Conservation (phyloP, 208 protist genomes). For the Crithidia acanthocephali region DNA sequence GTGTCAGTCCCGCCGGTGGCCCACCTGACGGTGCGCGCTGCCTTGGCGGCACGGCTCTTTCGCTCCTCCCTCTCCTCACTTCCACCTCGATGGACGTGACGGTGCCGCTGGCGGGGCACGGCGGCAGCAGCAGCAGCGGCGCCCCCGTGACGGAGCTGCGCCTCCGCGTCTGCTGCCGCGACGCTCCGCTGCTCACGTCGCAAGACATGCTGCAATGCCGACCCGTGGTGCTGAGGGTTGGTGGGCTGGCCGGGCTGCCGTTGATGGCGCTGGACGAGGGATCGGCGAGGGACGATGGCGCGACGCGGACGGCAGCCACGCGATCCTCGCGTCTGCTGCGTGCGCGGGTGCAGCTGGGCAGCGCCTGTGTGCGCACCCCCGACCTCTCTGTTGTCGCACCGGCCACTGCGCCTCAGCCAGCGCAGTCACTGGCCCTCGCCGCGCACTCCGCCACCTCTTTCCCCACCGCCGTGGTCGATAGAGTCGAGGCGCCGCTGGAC, state of each 20-base stretch:
- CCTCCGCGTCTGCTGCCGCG: constrained; percentile 30
- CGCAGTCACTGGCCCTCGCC: not conserved
- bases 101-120: constrained; percentile 1
- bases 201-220: constrained; percentile 27
- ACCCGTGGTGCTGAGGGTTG: constrained; percentile 31
- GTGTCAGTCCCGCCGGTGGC: not conserved
- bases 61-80: constrained; percentile 27
- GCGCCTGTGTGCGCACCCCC: constrained; percentile 6
- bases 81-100: constrained; percentile 18
- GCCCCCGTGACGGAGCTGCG: constrained; percentile 4
- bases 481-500: not conserved
- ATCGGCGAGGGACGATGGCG: not conserved
- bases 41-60: constrained; percentile 17
- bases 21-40: constrained; percentile 21
- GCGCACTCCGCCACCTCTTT: not conserved
- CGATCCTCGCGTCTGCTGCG: constrained; percentile 24
- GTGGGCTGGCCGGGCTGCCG: constrained; percentile 19
- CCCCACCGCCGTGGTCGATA: not conserved
- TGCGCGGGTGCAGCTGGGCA: constrained; percentile 23
- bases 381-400: constrained; percentile 2
- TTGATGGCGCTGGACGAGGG: not conserved
- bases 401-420: not conserved
- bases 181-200: constrained; percentile 21
- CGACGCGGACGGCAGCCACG: not conserved
- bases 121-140: not conserved